Evolutionary conservation across 768 basidiomycete species (phyloP).

Genomic region (Mycena epipterygia): DNA sequence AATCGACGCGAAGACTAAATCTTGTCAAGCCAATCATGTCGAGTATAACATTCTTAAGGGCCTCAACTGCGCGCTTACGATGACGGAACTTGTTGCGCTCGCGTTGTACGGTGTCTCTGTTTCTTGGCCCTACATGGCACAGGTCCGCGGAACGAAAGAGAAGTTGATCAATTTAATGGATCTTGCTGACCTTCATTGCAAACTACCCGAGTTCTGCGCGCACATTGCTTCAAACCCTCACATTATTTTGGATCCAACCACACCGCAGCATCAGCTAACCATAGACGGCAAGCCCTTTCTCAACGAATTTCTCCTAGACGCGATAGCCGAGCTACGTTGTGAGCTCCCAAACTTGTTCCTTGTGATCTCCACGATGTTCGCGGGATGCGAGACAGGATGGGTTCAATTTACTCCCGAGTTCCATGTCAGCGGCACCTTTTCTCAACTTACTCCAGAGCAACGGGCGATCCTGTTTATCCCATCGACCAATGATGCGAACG

Average conservation of each 20-base stretch:
- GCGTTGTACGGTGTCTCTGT: slow-evolving; percentile 20
- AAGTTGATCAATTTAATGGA: background rate
- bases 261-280: background rate
- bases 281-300: background rate
- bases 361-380: slow-evolving; percentile 3
- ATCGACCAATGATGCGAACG: slow-evolving; percentile 5
- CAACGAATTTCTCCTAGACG: background rate
- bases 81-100: background rate
- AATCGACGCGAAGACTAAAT: slow-evolving; percentile 17
- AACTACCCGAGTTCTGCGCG: background rate
- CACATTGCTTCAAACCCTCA: too few relatives aligned
- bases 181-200: background rate
- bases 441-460: slow-evolving; percentile 6
- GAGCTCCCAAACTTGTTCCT: background rate
- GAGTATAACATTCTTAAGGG: slow-evolving; percentile 8
- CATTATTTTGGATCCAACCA: background rate
- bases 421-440: slow-evolving; percentile 11
- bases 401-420: slow-evolving; percentile 11
- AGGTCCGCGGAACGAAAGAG: slow-evolving; percentile 52
- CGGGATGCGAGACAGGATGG: background rate
- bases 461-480: background rate
- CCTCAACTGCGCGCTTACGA: background rate
- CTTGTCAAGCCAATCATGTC: slow-evolving; percentile 5
- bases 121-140: slow-evolving; percentile 41
- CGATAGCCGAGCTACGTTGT: background rate